These are phyloP conservation scores for Ceratocystis papillata DNA, from an alignment of 2,329 filamentous ascomycete genomes.

Conservation along the genomic window DNA sequence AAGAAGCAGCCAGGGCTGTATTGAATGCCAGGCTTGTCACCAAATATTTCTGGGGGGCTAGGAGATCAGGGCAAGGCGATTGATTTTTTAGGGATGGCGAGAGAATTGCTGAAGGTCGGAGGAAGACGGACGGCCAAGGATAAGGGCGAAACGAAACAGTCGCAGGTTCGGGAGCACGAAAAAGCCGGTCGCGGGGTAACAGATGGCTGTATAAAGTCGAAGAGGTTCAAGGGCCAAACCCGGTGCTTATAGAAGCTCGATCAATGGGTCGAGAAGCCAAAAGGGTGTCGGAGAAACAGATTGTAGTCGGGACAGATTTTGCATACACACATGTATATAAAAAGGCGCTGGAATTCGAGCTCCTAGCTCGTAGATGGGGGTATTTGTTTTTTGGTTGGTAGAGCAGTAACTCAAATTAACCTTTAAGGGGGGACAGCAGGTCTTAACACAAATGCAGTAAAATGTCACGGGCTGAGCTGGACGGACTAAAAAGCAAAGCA, in stretches of 20 bases:
- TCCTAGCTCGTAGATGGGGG: background rate
- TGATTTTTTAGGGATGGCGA: background rate
- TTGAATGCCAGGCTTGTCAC: background rate
- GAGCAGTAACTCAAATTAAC: conserved; percentile 10
- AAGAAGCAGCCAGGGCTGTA: background rate
- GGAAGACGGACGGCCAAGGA: background rate
- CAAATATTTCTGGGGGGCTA: background rate
- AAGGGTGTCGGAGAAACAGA: background rate
- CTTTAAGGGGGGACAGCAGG: background rate
- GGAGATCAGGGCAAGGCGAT: background rate
- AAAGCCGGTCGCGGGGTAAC: background rate
- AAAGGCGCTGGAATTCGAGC: background rate
- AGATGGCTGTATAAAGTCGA: background rate
- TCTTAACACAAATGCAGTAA: conserved; percentile 4
- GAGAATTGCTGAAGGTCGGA: background rate
- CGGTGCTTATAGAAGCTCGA: background rate
- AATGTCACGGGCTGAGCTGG: conserved; percentile 11
- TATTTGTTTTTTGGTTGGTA: background rate
- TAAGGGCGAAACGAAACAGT: background rate
- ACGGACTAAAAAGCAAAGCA: background rate
- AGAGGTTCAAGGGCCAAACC: background rate
- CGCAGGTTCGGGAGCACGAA: background rate
- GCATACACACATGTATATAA: background rate
- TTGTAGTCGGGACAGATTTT: conserved; percentile 10
- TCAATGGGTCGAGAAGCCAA: background rate